Evolutionary conservation across 1,284 basidiomycete genomes (phyloP).

Genomic region (Agaricales sp.): DNA sequence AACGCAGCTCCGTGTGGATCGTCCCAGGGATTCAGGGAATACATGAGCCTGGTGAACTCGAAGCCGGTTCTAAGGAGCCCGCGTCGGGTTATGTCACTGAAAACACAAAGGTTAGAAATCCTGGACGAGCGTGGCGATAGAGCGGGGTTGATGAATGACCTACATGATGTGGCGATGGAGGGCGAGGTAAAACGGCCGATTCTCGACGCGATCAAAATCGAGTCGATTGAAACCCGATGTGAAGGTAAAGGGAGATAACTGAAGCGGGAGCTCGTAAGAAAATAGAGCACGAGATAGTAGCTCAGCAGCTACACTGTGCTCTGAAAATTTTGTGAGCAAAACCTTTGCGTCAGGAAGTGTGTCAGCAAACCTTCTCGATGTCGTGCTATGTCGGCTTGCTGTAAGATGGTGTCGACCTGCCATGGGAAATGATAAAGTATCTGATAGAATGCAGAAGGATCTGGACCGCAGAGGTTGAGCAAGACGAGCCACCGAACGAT

Average conservation of each 20-base stretch:
- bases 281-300: conserved; percentile 82
- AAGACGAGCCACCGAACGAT: not conserved
- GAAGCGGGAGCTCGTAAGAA: conserved; percentile 80
- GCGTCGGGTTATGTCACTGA: conserved; percentile 72
- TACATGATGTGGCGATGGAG: conserved; percentile 71
- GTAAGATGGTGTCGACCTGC: conserved; percentile 86
- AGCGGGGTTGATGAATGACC: conserved; percentile 16
- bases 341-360: conserved; percentile 1
- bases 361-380: conserved; percentile 66
- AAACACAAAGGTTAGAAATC: not conserved
- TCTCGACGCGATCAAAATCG: conserved; percentile 81
- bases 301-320: conserved; percentile 76
- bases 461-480: conserved; percentile 22
- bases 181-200: conserved; percentile 78
- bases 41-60: conserved; percentile 78
- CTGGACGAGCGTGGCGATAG: not conserved
- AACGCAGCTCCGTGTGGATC: conserved; percentile 81
- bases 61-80: conserved; percentile 84
- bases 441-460: conserved; percentile 57
- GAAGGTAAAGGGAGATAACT: conserved; percentile 75
- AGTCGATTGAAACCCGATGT: conserved; percentile 71
- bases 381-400: conserved; percentile 75
- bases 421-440: conserved; percentile 56
- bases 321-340: conserved; percentile 34
- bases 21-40: conserved; percentile 69